phyloP scores from a whole-genome alignment of 2,329 filamentous ascomycete species.

The Dothidotthia symphoricarpi region DNA sequence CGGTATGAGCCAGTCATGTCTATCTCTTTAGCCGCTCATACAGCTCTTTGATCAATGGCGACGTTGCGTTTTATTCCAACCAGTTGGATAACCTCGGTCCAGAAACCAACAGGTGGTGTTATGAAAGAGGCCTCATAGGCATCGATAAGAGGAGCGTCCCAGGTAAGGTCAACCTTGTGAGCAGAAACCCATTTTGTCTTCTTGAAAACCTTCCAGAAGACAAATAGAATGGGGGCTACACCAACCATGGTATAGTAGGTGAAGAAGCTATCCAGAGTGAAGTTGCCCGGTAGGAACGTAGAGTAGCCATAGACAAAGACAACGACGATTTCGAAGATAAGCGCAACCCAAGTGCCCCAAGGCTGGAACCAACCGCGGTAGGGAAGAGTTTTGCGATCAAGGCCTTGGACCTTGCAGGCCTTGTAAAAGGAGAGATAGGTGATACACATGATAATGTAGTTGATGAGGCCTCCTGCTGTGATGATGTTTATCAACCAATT shows the following conservation, averaged over 20 bases:
- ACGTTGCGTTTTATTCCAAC: constrained; percentile 35
- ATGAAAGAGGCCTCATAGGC: constrained; percentile 46
- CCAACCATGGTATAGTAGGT: constrained; percentile 55
- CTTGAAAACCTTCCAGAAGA: constrained; percentile 64
- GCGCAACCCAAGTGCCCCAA: constrained; percentile 52
- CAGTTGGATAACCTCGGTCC: constrained; percentile 40
- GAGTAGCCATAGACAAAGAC: constrained; percentile 56
- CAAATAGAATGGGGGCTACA: constrained; percentile 54
- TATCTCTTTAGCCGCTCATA: constrained; percentile 8
- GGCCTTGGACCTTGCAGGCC: constrained; percentile 50
- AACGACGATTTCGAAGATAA: constrained; percentile 50
- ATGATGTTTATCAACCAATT: constrained; percentile 71
- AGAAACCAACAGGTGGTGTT: constrained; percentile 33
- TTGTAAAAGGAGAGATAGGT: constrained; percentile 62
- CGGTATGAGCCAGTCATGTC: neutral
- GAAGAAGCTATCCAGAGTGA: constrained; percentile 52
- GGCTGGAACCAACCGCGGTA: constrained; percentile 51
- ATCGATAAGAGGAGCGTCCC: constrained; percentile 43
- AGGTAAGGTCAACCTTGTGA: constrained; percentile 50
- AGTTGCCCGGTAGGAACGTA: constrained; percentile 50
- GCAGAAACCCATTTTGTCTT: constrained; percentile 54
- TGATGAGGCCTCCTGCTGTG: constrained; percentile 63
- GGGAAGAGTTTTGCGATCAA: constrained; percentile 51
- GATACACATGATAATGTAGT: constrained; percentile 52
- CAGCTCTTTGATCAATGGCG: constrained; percentile 29